Percentiles rank a stretch among this genome's conserved stretches.
Conservation (phyloP, 2,329 filamentous ascomycete genomes). For the Graphiopsis chlorocephala region DNA sequence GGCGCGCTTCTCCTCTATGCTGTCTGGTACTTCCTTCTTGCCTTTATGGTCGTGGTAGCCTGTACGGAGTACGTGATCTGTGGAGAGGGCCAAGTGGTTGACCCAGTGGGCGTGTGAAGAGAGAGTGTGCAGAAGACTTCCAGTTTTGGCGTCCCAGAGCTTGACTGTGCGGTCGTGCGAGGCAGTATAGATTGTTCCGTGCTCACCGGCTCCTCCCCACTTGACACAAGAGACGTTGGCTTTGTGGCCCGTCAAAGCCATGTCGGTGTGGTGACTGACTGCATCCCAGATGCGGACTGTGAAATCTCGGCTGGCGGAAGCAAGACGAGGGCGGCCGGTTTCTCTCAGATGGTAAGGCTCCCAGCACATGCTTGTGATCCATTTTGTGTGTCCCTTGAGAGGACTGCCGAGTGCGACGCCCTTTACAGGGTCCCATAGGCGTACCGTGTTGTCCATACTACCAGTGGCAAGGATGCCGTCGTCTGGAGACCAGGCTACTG, state of each 20-base stretch:
- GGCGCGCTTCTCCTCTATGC: slow-evolving; percentile 66
- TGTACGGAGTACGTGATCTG: slow-evolving; percentile 83
- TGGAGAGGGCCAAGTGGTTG: slow-evolving; percentile 90
- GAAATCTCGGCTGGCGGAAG: slow-evolving; percentile 83
- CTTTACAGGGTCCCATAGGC: slow-evolving; percentile 81
- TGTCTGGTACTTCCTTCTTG: slow-evolving; percentile 60
- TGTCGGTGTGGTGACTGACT: slow-evolving; percentile 73
- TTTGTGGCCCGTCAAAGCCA: slow-evolving; percentile 84
- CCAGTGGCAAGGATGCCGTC: slow-evolving; percentile 79
- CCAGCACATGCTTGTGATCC: slow-evolving; percentile 85
- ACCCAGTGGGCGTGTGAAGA: slow-evolving; percentile 88
- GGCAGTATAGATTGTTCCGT: slow-evolving; percentile 64
- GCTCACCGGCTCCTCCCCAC: slow-evolving; percentile 83
- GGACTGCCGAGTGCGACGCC: slow-evolving; percentile 70
- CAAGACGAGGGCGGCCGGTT: slow-evolving; percentile 71
- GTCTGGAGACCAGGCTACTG: slow-evolving; percentile 83
- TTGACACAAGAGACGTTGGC: slow-evolving; percentile 83
- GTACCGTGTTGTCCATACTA: slow-evolving; percentile 88
- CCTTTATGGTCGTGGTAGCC: slow-evolving; percentile 81
- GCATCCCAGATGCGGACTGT: slow-evolving; percentile 86
- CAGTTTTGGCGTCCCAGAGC: slow-evolving; percentile 79
- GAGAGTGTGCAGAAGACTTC: slow-evolving; percentile 76
- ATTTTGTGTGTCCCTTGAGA: slow-evolving; percentile 83
- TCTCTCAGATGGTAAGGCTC: slow-evolving; percentile 86
- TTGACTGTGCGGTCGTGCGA: slow-evolving; percentile 92